Percentiles rank a stretch among this genome's conserved stretches.
phyloP scores from a whole-genome alignment of 2,329 filamentous ascomycete genomes.

The Neofusicoccum sp. region DNA sequence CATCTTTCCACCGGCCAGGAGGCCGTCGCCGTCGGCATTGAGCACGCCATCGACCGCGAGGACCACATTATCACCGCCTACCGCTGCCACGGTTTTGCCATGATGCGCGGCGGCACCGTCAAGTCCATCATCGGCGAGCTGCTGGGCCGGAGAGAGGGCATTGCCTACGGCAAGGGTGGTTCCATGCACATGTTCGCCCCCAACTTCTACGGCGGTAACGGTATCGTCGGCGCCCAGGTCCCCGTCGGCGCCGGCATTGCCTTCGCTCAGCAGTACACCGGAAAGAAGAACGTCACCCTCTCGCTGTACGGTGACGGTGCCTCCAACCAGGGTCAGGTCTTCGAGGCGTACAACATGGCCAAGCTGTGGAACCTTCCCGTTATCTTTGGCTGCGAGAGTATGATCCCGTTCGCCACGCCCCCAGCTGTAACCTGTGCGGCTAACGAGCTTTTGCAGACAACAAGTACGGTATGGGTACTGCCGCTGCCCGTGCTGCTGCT shows the following conservation, averaged over 20 bases:
- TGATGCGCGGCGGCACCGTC: conserved; percentile 91
- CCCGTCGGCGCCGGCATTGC: conserved; percentile 94
- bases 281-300: conserved; percentile 80
- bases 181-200: conserved; percentile 99
- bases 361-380: conserved; percentile 97
- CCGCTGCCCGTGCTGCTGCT: conserved; percentile 88
- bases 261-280: conserved; percentile 94
- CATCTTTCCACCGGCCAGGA: conserved; percentile 97
- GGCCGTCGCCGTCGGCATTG: conserved; percentile 94
- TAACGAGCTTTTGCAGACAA: conserved; percentile 68
- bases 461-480: conserved; percentile 99
- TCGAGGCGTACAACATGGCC: conserved; percentile 99
- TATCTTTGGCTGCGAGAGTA: conserved; percentile 97
- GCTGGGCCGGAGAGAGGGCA: conserved; percentile 90
- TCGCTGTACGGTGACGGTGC: conserved; percentile 97
- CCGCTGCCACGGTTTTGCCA: conserved; percentile 96
- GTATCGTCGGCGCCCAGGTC: conserved; percentile 97
- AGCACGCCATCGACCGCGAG: conserved; percentile 86
- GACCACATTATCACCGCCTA: conserved; percentile 98
- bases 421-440: conserved; percentile 10
- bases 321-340: conserved; percentile 98
- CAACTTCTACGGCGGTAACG: conserved; percentile 97
- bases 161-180: conserved; percentile 97
- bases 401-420: conserved; percentile 40
- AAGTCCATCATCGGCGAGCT: conserved; percentile 95